These are phyloP conservation scores for Myochromella boudieri DNA, from an alignment of 768 basidiomycete genomes.

Conservation along the genomic window DNA sequence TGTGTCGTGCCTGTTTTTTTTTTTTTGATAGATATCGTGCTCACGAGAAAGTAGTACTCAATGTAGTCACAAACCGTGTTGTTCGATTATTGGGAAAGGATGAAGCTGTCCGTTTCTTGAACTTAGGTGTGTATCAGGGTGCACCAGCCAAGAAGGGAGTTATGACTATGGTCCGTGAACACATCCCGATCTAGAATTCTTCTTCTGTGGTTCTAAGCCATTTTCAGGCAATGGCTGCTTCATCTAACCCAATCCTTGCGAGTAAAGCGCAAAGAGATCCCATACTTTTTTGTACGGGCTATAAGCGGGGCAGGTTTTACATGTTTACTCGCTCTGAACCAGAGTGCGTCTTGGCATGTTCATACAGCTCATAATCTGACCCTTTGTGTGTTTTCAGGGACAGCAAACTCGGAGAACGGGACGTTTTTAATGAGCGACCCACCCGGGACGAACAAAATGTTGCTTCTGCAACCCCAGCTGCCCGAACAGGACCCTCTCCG, in stretches of 20 bases:
- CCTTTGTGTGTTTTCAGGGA: slow-evolving; percentile 49
- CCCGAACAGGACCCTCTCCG: slow-evolving; percentile 60
- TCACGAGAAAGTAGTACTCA: slow-evolving; percentile 94
- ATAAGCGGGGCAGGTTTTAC: slow-evolving; percentile 91
- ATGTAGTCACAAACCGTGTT: slow-evolving; percentile 92
- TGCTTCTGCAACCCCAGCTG: slow-evolving; percentile 56
- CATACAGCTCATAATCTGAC: neutral
- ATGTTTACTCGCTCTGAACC: slow-evolving; percentile 90
- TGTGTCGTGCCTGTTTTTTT: slow-evolving; percentile 26
- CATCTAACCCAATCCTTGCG: slow-evolving; percentile 91
- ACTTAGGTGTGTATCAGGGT: slow-evolving; percentile 90
- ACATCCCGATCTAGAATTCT: neutral
- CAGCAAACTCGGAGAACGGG: slow-evolving; percentile 84
- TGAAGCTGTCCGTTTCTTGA: slow-evolving; percentile 87
- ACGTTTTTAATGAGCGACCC: slow-evolving; percentile 97
- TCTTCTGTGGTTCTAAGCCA: slow-evolving; percentile 8
- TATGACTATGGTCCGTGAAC: slow-evolving; percentile 72
- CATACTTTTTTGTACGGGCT: slow-evolving; percentile 89
- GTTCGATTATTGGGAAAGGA: slow-evolving; percentile 89
- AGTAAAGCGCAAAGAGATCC: slow-evolving; percentile 86
- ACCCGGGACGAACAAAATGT: slow-evolving; percentile 94
- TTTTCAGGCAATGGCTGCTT: slow-evolving; percentile 86
- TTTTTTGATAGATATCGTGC: too few species aligned
- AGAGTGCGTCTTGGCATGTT: slow-evolving; percentile 55
- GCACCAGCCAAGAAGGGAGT: slow-evolving; percentile 82